phyloP scores from a whole-genome alignment of 2,329 filamentous ascomycete species.

The Curvularia lunata region DNA sequence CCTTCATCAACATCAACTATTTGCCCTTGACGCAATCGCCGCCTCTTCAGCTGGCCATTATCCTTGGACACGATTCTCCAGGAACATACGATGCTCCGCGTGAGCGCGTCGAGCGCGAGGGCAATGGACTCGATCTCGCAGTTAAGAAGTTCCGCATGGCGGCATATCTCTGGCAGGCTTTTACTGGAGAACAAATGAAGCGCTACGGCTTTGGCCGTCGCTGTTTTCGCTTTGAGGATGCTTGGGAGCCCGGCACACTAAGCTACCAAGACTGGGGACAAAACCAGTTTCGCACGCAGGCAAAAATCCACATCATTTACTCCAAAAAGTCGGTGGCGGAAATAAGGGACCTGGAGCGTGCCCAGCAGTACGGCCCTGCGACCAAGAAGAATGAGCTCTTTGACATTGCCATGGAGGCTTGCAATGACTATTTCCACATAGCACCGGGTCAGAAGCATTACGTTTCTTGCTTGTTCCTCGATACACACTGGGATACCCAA shows the following conservation, averaged over 20 bases:
- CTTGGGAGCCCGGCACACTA: conserved; percentile 85
- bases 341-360: conserved; percentile 76
- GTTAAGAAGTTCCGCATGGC: conserved; percentile 93
- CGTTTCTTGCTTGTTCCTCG: conserved; percentile 84
- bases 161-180: conserved; percentile 95
- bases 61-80: conserved; percentile 86
- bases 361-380: conserved; percentile 76
- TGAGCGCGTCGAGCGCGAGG: conserved; percentile 76
- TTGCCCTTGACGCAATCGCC: conserved; percentile 78
- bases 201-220: conserved; percentile 85
- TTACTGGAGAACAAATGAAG: conserved; percentile 95
- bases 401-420: conserved; percentile 75
- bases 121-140: conserved; percentile 79
- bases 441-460: conserved; percentile 82
- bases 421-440: conserved; percentile 77
- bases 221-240: conserved; percentile 89
- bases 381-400: conserved; percentile 77
- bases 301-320: conserved; percentile 85
- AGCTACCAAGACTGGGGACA: conserved; percentile 74
- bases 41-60: conserved; percentile 85
- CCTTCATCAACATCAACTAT: conserved; percentile 84
- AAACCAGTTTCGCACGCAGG: conserved; percentile 84
- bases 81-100: conserved; percentile 84
- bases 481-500: conserved; percentile 83
- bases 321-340: conserved; percentile 84